Base-by-base conservation (phyloP, 148 eudicot genomes). In the Gaultheria prostrata region DNA sequence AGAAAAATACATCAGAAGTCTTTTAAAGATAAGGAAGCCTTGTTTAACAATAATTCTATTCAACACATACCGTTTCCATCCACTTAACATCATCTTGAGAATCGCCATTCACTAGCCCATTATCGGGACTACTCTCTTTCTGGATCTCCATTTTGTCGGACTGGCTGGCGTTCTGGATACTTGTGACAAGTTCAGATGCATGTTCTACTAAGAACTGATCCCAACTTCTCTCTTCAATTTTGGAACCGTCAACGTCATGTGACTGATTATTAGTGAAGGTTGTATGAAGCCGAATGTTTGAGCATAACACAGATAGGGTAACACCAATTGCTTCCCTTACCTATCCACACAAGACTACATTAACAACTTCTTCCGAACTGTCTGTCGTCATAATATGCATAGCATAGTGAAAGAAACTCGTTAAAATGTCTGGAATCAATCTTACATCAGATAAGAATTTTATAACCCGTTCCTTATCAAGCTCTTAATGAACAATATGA, bases 321-420 rank as follows among this genome's bases (percentile, higher is more conserved):
- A 93, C 92, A 76, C 97, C 99, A 83, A 97, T 91, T 51, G 97
- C 93, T 92, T 97, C 99, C 87, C 99, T 91, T 83, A 97, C 99
- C 99, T 97, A 89, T 83, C 80, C 83, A 84, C 56, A 76, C 48
- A 75, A 80, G 74, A 75, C 82, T 69, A 80, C n/a, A 49, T 33
- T 32, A 83, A 59, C 54, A 78, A 33, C 54, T 65, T 63, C 53
- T 26, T 48, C 15, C 39, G 56, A n/a, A 78, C 26, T 45, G 4
- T 70, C 70, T 45, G 30, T 24, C 9, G 50, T 32, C 76, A 78
- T 57, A 67, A n/a, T 32, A 12, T 74, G 35, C 74, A 80, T 21
- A 79, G 50, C 43, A 30, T 39, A 80, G 48, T 11, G 53, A 43
- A 59, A 15, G n/a, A 46, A 3, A 30, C 59, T 51, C n/a, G 2